Evolutionary conservation across 1,284 basidiomycete species (phyloP), one percentile per base, ranked within the genome.

Genomic region (Cutaneotrichosporon sp.): DNA sequence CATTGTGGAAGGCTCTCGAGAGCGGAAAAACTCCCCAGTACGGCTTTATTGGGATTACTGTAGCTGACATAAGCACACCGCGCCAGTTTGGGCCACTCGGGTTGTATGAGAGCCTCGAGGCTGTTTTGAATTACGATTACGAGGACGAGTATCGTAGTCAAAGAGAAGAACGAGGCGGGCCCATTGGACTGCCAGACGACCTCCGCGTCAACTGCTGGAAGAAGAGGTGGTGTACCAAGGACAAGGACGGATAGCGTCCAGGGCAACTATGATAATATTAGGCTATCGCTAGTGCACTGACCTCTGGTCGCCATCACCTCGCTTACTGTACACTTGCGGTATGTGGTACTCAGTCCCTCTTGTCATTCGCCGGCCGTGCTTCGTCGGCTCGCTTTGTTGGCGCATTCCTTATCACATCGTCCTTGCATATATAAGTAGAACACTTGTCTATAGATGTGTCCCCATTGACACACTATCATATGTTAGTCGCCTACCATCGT

Each of bases 121-220:
- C 2, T 21, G 22, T 40, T 10, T 9, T 56, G 13, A 21, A 40
- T 21, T 36, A 56, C 26, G 36, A 38, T 4, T 56, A 42, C 16
- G 14, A 42, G 16, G 10, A 21, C 13, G 22, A 42, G 22, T 56
- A 42, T 22, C 14, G 3, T 9, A 4, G 38, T 7, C 36, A 42
- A 13, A n/a, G 55, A 18, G 22, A 56, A 22, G 30, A 42, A 5
- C 14, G 7, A 6, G 21, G 5, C 8, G 13, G 10, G 13, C 22
- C 36, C 7, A 38, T 36, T 10, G 22, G 13, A 4, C 55, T 56
- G 0, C 22, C 55, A 5, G 21, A 40, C 21, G 21, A 42, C 16
- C 55, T 56, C 21, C 55, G 55, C 11, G 36, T 5, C 21, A 42
- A 40, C 36, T 56, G 55, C 55, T 56, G 55, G 55, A 22, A 56